These are phyloP conservation scores for Talaromyces sp. DNA, from an alignment of 2,329 filamentous ascomycete genomes.

Conservation along the genomic window DNA sequence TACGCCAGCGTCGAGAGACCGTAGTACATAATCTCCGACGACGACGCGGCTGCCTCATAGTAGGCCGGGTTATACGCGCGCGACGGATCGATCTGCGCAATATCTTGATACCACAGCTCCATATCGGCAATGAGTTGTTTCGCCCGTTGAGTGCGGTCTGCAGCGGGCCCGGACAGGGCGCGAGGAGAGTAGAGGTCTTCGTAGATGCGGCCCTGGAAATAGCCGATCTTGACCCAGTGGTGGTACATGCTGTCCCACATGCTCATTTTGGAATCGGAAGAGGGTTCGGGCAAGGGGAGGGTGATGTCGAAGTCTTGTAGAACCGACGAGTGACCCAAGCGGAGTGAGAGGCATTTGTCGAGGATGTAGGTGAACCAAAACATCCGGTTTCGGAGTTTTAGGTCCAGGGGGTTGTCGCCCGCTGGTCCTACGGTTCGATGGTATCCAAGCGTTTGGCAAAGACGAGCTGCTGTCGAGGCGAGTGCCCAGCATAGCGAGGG, in stretches of 20 bases:
- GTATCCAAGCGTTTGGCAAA: constrained; percentile 60
- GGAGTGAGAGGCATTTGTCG: constrained; percentile 55
- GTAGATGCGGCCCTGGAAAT: constrained; percentile 57
- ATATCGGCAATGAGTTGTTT: constrained; percentile 12
- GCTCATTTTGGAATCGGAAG: constrained; percentile 9
- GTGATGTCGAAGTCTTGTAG: constrained; percentile 59
- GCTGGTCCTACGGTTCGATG: constrained; percentile 40
- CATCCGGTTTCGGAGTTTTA: constrained; percentile 33
- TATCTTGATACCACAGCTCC: constrained; percentile 13
- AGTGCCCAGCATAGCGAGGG: constrained; percentile 63
- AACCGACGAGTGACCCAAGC: constrained; percentile 54
- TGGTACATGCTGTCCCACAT: constrained; percentile 46
- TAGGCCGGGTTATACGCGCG: constrained; percentile 18
- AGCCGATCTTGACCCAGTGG: constrained; percentile 53
- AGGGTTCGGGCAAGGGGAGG: constrained; percentile 37
- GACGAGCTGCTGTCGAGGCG: constrained; percentile 52
- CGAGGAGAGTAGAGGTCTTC: constrained; percentile 49
- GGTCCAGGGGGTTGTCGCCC: constrained; percentile 22
- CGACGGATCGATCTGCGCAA: constrained; percentile 13
- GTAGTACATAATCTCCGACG: constrained; percentile 31
- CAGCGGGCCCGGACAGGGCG: constrained; percentile 22
- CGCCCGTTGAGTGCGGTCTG: constrained; percentile 20
- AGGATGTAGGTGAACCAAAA: constrained; percentile 59
- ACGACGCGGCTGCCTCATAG: constrained; percentile 22
- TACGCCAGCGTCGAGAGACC: constrained; percentile 36